Base-by-base conservation (phyloP, 768 basidiomycete genomes). In the Crassisporium funariophilum region DNA sequence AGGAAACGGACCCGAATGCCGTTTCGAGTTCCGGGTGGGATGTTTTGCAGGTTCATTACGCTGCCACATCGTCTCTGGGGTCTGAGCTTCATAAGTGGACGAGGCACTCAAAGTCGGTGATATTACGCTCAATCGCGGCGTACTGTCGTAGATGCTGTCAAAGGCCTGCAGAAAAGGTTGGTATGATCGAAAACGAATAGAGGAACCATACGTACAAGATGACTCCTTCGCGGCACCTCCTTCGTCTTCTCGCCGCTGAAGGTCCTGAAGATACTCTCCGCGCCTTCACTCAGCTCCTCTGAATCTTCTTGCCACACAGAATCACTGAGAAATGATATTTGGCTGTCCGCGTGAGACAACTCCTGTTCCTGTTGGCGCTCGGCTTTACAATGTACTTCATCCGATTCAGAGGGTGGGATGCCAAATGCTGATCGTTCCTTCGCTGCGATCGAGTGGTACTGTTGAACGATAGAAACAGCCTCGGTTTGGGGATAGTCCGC, bases 371-470 rank as follows among this genome's bases (percentile, higher is more conserved):
- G 45, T 16, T 38, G 39, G 20, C 49, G 45, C 24, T 58, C 47
- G 3, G 42, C 37, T 10, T 21, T 35, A 10, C 34, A 55, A 22
- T 55, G 56, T 8, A 60, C 51, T 31, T 62, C 68, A 13, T 74
- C 71, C 10, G 72, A 74, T 7, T 67, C 64, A 3, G 78, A 77
- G 2, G 73, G 65, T 4, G 70, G 71, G 36, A 82, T 76, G 4
- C 81, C 81, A 52, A 79, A 75, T n/a, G 74, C 77, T 49, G 67
- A 66, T 34, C 75, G 65, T 52, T 80, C 75, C 11, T 72, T 69
- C 34, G 72, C 71, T 23, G 76, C 74, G 12, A 70, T 71, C 29
- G 66, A 58, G 19, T 57, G 52, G 44, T 59, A 55, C 4, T 38
- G 50, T 15, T 59, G 50, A 19, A 43, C 47, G n/a, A 56, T 45